phyloP scores from a whole-genome alignment of 306 rosid species.

The Vicia sativa region DNA sequence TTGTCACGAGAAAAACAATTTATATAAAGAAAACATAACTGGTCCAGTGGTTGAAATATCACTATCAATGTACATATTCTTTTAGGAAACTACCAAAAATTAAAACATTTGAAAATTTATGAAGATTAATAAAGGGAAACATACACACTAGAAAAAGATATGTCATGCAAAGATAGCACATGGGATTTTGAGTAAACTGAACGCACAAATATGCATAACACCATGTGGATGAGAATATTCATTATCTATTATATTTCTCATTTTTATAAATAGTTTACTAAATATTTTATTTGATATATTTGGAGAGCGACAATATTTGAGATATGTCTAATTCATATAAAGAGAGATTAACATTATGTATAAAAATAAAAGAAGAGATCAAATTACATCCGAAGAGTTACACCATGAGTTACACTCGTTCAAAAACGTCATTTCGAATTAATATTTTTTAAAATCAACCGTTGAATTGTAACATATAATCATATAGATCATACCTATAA shows the following conservation, averaged over 20 bases:
- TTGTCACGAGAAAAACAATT: slow-evolving; percentile 45
- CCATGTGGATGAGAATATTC: slow-evolving; percentile 73
- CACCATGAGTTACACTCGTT: too few relatives aligned
- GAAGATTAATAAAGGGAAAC: slow-evolving; percentile 15
- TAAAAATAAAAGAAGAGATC: too few relatives aligned
- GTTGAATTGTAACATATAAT: too few relatives aligned
- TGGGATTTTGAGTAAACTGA: slow-evolving; percentile 66
- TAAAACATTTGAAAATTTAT: slow-evolving; percentile 32
- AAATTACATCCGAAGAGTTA: too few relatives aligned
- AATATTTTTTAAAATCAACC: too few relatives aligned
- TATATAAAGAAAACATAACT: slow-evolving; percentile 38
- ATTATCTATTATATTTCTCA: slow-evolving; percentile 14
- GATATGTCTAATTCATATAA: too few relatives aligned
- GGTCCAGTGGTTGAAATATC: slow-evolving; percentile 80
- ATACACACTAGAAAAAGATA: slow-evolving; percentile 35
- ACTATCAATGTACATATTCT: slow-evolving; percentile 62
- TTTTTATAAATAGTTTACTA: too few relatives aligned
- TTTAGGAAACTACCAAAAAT: slow-evolving; percentile 48
- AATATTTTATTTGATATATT: too few relatives aligned
- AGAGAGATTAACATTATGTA: too few relatives aligned
- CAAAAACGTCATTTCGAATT: too few relatives aligned
- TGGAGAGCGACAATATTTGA: too few relatives aligned
- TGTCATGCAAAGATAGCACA: slow-evolving; percentile 64
- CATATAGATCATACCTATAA: too few relatives aligned
- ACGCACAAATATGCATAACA: slow-evolving; percentile 59